These are phyloP conservation scores for Isochrysis galbana DNA, from an alignment of 78 protist genomes.

Conservation along the genomic window DNA sequence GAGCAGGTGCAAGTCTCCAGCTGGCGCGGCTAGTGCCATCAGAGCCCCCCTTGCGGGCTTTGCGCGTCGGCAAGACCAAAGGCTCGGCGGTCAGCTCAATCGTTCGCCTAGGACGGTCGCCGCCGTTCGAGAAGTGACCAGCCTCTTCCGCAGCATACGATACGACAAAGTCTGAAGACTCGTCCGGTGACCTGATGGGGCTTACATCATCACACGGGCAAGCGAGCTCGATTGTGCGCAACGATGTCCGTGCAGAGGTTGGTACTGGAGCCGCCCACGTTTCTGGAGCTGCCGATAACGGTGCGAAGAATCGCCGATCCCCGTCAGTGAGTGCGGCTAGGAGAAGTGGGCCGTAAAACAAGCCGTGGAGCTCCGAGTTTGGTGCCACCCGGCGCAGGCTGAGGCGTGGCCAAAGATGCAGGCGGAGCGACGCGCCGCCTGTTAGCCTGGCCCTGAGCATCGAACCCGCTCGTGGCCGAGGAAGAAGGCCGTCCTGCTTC, in stretches of 20 bases:
- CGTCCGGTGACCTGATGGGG: not conserved
- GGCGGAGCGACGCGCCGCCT: not conserved
- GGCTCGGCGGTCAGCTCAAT: not conserved
- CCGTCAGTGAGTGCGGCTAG: conserved; percentile 1
- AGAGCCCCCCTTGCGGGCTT: too few relatives aligned
- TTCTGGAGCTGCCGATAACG: not conserved
- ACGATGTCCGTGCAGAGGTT: not conserved
- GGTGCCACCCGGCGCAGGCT: not conserved
- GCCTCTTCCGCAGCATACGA: not conserved
- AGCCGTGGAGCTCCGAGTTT: not conserved
- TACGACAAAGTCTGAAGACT: not conserved
- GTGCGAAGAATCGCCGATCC: not conserved
- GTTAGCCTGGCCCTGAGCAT: not conserved
- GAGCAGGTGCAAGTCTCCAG: too few relatives aligned
- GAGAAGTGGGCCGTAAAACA: not conserved
- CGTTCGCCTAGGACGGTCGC: not conserved
- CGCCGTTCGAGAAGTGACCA: not conserved
- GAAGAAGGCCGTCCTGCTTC: not conserved
- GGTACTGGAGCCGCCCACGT: not conserved
- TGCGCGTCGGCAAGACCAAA: not conserved
- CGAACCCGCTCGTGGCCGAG: not conserved
- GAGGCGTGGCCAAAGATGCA: not conserved
- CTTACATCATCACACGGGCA: not conserved
- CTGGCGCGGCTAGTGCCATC: too few relatives aligned
- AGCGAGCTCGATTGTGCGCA: not conserved